Evolutionary conservation across 805 yeast species (phyloP).

Genomic region (Candida berthetii): DNA sequence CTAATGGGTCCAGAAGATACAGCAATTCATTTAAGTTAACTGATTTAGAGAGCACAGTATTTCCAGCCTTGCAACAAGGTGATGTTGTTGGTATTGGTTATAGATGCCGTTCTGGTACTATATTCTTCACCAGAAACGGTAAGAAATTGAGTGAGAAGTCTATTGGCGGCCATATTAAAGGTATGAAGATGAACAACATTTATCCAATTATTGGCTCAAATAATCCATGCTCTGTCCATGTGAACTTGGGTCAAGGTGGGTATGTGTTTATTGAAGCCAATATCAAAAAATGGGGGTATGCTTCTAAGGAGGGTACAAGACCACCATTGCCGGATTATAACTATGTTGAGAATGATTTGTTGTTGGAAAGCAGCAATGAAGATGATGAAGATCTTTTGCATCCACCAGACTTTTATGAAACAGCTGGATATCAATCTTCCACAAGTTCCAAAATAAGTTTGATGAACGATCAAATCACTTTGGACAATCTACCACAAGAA

Average conservation of each 20-base stretch:
- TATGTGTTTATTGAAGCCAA: conserved; percentile 79
- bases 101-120: conserved; percentile 72
- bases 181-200: conserved; percentile 62
- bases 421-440: conserved; percentile 21
- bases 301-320: conserved; percentile 76
- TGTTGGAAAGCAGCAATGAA: conserved; percentile 53
- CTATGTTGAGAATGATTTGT: conserved; percentile 67
- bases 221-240: conserved; percentile 77
- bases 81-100: conserved; percentile 94
- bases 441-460: conserved; percentile 16
- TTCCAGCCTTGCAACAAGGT: conserved; percentile 65
- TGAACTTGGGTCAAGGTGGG: conserved; percentile 81
- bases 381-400: conserved; percentile 20
- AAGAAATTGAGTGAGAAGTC: conserved; percentile 78
- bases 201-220: conserved; percentile 90
- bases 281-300: conserved; percentile 83
- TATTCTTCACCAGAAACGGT: conserved; percentile 93
- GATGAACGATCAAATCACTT: conserved; percentile 23
- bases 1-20: conserved; percentile 71
- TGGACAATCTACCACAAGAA: conserved; percentile 24
- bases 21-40: conserved; percentile 65
- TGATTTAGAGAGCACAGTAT: conserved; percentile 38
- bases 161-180: conserved; percentile 72
- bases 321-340: conserved; percentile 95
- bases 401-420: conserved; percentile 21